Base-by-base conservation (phyloP, 2,329 filamentous ascomycete species). In the Tympanopsis confertula region DNA sequence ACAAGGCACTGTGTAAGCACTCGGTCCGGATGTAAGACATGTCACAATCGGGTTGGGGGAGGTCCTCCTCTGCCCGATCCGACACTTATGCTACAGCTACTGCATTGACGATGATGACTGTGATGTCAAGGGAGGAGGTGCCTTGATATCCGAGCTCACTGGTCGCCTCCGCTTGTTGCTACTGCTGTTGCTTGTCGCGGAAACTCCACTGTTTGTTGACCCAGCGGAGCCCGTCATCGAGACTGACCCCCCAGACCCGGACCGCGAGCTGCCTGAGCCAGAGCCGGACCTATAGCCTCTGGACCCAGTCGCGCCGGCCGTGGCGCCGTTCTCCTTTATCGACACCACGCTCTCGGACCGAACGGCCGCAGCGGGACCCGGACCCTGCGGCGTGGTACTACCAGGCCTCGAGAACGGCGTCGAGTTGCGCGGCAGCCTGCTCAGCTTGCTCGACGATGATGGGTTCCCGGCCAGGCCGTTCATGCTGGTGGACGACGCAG, bases 281-380 rank as follows among this genome's bases (percentile, higher is more conserved):
- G 22, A 26, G 7, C 22, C 22, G 22, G 22, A 26, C 22, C 22
- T 26, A 26, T 26, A 7, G 7, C 22, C 22, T n/a, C 22, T 10
- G 7, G 7, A 10, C 22, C 22, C 22, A n/a, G 41, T 42, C 20
- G 44, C 48, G 5, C 39, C 38, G 3, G 28, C 5, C 24, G 38
- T 37, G 13, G 41, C 42, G 3, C 41, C 32, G 35, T 52, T 53
- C 43, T 54, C 50, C 40, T 53, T 53, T 28, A 51, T 51, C 2
- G 50, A 50, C 7, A 43, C 45, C 22, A 45, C 42, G 24, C 45
- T 49, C 35, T 51, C 50, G 24, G 5, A n/a, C 12, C 46, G 50
- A 15, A 14, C 30, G 7, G 24, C 48, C 15, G 17, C 38, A 39
- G 17, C 44, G 39, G 2, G 47, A 20, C 32, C 49, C 48, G n/a